Evolutionary conservation across 768 basidiomycete genomes (phyloP).

Genomic region (Rhizopogon vinicolor): DNA sequence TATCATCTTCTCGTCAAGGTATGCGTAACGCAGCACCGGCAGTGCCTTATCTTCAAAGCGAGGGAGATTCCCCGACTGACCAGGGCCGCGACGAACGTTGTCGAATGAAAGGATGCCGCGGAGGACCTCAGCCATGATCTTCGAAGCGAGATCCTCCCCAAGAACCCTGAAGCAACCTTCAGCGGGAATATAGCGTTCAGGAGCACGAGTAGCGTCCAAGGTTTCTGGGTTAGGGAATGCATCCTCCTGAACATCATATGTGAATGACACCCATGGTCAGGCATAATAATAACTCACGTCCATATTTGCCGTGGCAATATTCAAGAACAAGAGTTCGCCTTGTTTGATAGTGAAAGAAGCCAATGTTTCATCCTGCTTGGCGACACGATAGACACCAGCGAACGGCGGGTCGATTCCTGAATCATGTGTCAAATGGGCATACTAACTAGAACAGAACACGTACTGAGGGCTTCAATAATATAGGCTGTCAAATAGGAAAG

Average conservation of each 20-base stretch:
- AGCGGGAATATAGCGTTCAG: slow-evolving; percentile 42
- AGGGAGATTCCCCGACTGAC: slow-evolving; percentile 58
- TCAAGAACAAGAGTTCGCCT: slow-evolving; percentile 55
- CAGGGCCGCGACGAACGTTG: slow-evolving; percentile 62
- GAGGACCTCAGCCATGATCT: slow-evolving; percentile 56
- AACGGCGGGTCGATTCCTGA: slow-evolving; percentile 72
- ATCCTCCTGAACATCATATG: slow-evolving; percentile 30
- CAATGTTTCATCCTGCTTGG: slow-evolving; percentile 40
- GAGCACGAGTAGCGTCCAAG: slow-evolving; percentile 40
- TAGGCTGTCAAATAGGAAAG: slow-evolving; percentile 46
- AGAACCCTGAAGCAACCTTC: slow-evolving; percentile 48
- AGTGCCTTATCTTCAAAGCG: slow-evolving; percentile 47
- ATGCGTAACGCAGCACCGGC: slow-evolving; percentile 48
- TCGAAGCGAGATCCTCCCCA: slow-evolving; percentile 52
- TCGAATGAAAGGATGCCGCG: slow-evolving; percentile 56
- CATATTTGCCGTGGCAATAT: slow-evolving; percentile 50
- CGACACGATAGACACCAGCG: slow-evolving; percentile 59
- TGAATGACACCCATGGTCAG: neutral
- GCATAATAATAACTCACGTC: slow-evolving; percentile 41
- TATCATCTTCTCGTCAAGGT: slow-evolving; percentile 46
- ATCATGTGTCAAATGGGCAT: slow-evolving; percentile 1
- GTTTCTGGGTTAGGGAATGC: slow-evolving; percentile 45
- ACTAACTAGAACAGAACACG: slow-evolving; percentile 21
- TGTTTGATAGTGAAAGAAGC: slow-evolving; percentile 38
- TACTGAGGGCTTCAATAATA: slow-evolving; percentile 69